Percentiles rank a stretch among this genome's conserved stretches.
These are phyloP conservation scores for Salix purpurea DNA, from an alignment of 345 rosid species.

Conservation along the genomic window DNA sequence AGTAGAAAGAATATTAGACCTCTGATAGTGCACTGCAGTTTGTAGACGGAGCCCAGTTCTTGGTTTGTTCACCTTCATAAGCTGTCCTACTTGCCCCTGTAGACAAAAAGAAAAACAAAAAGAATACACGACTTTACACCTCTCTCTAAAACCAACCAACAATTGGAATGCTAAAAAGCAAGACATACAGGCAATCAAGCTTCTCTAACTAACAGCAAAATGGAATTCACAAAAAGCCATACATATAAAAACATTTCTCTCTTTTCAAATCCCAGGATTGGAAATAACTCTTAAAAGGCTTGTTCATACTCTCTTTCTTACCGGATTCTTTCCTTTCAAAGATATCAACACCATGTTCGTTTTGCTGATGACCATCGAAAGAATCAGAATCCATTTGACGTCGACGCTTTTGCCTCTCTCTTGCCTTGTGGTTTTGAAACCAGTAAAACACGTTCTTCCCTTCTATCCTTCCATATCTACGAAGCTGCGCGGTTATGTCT, in stretches of 20 bases:
- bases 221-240: slow-evolving; percentile 15
- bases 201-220: slow-evolving; percentile 17
- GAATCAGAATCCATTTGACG: slow-evolving; percentile 66
- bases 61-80: slow-evolving; percentile 65
- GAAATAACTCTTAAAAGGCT: not conserved
- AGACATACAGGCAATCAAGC: not conserved
- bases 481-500: slow-evolving; percentile 76
- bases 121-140: slow-evolving; percentile 39
- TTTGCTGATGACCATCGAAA: slow-evolving; percentile 19
- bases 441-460: slow-evolving; percentile 96
- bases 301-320: not conserved
- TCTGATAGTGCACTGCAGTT: slow-evolving; percentile 69
- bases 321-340: slow-evolving; percentile 59
- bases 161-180: slow-evolving; percentile 16
- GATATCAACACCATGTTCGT: slow-evolving; percentile 26
- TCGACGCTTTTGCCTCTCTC: slow-evolving; percentile 80
- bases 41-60: slow-evolving; percentile 60
- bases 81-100: slow-evolving; percentile 48
- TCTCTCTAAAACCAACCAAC: slow-evolving; percentile 17
- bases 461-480: slow-evolving; percentile 86
- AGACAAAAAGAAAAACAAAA: slow-evolving; percentile 40
- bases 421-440: slow-evolving; percentile 97
- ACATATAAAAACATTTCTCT: slow-evolving; percentile 14
- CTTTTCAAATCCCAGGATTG: not conserved
- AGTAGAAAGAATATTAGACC: slow-evolving; percentile 38